These are phyloP conservation scores for Lactifluus subvellereus DNA, from an alignment of 768 basidiomycete genomes.

Conservation along the genomic window DNA sequence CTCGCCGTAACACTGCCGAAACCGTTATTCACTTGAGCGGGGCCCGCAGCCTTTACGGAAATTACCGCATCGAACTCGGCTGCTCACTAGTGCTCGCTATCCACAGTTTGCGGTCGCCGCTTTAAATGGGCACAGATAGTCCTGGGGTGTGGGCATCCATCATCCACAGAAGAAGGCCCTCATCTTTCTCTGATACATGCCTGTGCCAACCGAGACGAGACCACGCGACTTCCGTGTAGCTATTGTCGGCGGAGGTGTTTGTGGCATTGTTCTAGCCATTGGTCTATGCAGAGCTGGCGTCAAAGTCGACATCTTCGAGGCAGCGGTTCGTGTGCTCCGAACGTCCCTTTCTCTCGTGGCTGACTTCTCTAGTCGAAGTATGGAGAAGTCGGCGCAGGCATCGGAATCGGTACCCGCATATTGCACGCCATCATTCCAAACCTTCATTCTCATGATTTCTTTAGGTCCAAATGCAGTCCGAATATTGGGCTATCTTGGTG, in stretches of 20 bases:
- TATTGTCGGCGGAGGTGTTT: conserved; percentile 49
- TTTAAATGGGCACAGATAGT: no score
- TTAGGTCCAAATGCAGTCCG: background rate
- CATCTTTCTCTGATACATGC: background rate
- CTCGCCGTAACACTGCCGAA: background rate
- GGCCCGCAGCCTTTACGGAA: no score
- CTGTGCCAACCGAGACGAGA: background rate
- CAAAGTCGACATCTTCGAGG: conserved; percentile 41
- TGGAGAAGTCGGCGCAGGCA: no score
- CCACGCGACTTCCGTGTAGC: conserved; percentile 38
- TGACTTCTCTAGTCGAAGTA: no score
- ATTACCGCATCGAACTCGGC: no score
- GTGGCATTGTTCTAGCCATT: conserved; percentile 43
- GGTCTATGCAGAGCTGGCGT: conserved; percentile 29
- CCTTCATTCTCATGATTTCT: background rate
- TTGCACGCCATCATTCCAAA: no score
- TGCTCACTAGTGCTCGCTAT: no score
- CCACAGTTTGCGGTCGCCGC: no score
- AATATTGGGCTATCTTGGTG: no score
- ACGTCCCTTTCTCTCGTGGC: background rate
- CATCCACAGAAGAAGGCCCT: background rate
- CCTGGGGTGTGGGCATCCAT: background rate
- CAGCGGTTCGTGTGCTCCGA: conserved; percentile 32
- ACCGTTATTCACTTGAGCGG: background rate
- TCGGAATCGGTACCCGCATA: no score